Conservation (phyloP, 257 asterid species). For the Handroanthus guayacan region DNA sequence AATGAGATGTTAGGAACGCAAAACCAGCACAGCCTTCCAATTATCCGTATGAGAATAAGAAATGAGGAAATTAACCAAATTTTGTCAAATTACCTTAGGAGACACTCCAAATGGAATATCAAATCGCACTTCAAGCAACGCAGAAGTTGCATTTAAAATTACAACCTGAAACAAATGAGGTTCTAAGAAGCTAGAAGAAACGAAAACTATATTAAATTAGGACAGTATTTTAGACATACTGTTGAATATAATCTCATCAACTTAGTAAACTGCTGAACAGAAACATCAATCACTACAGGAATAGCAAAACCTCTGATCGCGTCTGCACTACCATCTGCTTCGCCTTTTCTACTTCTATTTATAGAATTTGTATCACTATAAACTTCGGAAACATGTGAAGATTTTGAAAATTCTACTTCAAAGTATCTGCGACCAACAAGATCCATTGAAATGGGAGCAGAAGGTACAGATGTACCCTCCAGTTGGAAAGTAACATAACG, state of each 20-base stretch:
- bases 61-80: conserved; percentile 19
- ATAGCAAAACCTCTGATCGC: conserved; percentile 65
- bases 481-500: conserved; percentile 79
- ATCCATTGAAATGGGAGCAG: conserved; percentile 93
- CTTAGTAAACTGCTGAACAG: conserved; percentile 82
- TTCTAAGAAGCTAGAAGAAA: conserved; percentile 37
- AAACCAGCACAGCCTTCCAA: conserved; percentile 20
- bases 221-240: conserved; percentile 53
- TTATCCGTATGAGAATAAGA: conserved; percentile 32
- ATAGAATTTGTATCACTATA: conserved; percentile 46
- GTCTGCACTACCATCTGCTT: conserved; percentile 52
- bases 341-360: conserved; percentile 47
- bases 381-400: conserved; percentile 60
- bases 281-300: conserved; percentile 97
- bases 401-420: conserved; percentile 82
- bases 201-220: conserved; percentile 18
- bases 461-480: conserved; percentile 84
- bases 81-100: conserved; percentile 71
- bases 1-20: conserved; percentile 34
- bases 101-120: conserved; percentile 96
- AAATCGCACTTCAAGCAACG: conserved; percentile 86
- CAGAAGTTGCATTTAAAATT: conserved; percentile 76
- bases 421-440: conserved; percentile 94
- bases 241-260: conserved; percentile 87
- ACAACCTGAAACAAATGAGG: conserved; percentile 75